A percentile compares a stretch with the other conserved stretches of the same genome.
Evolutionary conservation across 2,329 filamentous ascomycete species (phyloP).

Genomic region (Stemphylium vesicarium): DNA sequence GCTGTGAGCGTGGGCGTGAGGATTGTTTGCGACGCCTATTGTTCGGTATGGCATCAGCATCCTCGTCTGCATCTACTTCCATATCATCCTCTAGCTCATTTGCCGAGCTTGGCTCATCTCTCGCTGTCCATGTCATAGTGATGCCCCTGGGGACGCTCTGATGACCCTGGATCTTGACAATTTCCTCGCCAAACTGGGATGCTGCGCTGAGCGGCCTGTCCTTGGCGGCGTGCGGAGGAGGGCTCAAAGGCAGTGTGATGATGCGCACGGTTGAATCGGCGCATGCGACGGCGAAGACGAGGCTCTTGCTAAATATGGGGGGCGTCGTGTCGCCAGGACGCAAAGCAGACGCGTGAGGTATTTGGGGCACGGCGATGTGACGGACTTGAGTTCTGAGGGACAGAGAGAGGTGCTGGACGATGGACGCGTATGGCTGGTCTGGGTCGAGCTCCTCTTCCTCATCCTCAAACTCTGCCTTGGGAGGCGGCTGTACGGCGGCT

Average conservation of each 20-base stretch:
- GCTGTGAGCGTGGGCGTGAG: conserved; percentile 28
- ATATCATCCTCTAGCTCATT: conserved; percentile 42
- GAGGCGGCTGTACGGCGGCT: conserved; percentile 21
- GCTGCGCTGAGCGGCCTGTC: conserved; percentile 27
- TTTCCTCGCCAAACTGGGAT: conserved; percentile 53
- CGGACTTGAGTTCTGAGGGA: conserved; percentile 61
- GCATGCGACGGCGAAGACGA: conserved; percentile 63
- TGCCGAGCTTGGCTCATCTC: conserved; percentile 23
- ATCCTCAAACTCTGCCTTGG: conserved; percentile 56
- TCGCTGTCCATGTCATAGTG: conserved; percentile 60
- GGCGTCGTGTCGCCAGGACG: conserved; percentile 50
- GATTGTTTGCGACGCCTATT: conserved; percentile 31
- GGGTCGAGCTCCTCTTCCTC: conserved; percentile 66
- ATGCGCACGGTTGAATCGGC: conserved; percentile 63
- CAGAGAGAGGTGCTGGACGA: conserved; percentile 63
- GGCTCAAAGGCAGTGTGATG: conserved; percentile 61
- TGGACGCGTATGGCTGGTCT: conserved; percentile 59
- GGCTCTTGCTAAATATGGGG: conserved; percentile 55
- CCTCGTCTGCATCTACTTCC: conserved; percentile 42
- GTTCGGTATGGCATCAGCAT: conserved; percentile 22
- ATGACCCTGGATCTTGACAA: conserved; percentile 57
- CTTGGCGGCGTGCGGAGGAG: conserved; percentile 54
- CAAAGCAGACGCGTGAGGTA: conserved; percentile 41
- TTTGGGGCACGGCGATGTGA: conserved; percentile 58
- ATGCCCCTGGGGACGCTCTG: conserved; percentile 59